Conservation (phyloP, 352 stramenopile genomes). For the Albugo laibachii region DNA sequence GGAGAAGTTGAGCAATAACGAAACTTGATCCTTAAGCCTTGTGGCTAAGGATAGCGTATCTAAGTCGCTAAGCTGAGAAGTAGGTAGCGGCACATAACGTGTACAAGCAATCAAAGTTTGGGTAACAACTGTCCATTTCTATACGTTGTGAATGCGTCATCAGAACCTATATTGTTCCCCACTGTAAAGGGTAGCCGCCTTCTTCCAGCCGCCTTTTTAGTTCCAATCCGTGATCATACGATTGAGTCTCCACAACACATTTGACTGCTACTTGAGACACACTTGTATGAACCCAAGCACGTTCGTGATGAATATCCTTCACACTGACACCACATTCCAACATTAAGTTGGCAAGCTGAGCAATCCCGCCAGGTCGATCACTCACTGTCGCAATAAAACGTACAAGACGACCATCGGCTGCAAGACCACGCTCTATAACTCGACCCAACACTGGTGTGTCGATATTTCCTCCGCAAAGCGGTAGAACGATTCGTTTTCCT, state of each 20-base stretch:
- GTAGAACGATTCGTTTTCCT: slow-evolving; percentile 88
- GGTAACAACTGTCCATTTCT: too few relatives aligned
- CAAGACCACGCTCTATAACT: slow-evolving; percentile 92
- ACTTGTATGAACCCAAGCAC: slow-evolving; percentile 87
- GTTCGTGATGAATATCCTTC: slow-evolving; percentile 96
- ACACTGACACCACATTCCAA: slow-evolving; percentile 80
- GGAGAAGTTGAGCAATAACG: slow-evolving; percentile 77
- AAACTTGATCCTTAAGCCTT: slow-evolving; percentile 19
- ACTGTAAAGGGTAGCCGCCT: slow-evolving; percentile 77
- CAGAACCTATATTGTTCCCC: slow-evolving; percentile 17
- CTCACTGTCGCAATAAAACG: slow-evolving; percentile 93
- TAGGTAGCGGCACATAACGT: too few relatives aligned
- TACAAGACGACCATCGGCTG: slow-evolving; percentile 90
- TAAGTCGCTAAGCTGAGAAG: too few relatives aligned
- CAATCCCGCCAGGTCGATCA: slow-evolving; percentile 89
- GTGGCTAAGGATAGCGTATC: not conserved
- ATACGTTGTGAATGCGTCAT: too few relatives aligned
- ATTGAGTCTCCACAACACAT: slow-evolving; percentile 91
- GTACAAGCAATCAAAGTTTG: too few relatives aligned
- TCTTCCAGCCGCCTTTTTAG: slow-evolving; percentile 73
- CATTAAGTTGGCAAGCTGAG: slow-evolving; percentile 80
- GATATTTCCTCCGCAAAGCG: slow-evolving; percentile 95
- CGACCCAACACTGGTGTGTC: slow-evolving; percentile 89
- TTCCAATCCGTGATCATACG: slow-evolving; percentile 79
- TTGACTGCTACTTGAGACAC: slow-evolving; percentile 93